These are phyloP conservation scores for Mortierella hygrophila DNA, from an alignment of 192 early-diverging fungal genomes.

Conservation along the genomic window DNA sequence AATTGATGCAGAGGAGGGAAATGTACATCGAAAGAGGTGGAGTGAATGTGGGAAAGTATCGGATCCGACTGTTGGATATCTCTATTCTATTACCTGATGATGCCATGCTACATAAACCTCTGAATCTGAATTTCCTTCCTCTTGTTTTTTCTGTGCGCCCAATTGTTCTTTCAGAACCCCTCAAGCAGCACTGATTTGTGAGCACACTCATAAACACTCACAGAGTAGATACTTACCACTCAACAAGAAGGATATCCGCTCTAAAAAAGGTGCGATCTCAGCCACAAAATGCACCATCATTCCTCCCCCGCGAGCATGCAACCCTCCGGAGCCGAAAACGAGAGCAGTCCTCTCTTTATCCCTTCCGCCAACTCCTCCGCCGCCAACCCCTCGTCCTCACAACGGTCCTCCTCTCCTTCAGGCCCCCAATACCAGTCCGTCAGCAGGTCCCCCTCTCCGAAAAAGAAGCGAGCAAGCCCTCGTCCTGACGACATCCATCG, in stretches of 20 bases:
- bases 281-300: constrained; percentile 32
- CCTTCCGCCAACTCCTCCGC: not conserved
- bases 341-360: constrained; percentile 20
- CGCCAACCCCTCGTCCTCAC: not conserved
- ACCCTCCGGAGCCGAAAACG: constrained; percentile 1
- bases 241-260: not conserved
- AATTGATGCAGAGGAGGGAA: not conserved
- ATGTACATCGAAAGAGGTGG: not conserved
- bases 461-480: not conserved
- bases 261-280: constrained; percentile 12
- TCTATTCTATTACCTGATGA: not conserved
- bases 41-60: not conserved
- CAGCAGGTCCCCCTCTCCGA: constrained; percentile 3
- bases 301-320: not conserved
- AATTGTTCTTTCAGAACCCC: not conserved
- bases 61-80: not conserved
- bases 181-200: not conserved
- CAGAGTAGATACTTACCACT: not conserved
- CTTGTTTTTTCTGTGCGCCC: not conserved
- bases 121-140: not conserved
- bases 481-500: not conserved
- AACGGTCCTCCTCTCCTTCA: constrained; percentile 1
- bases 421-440: constrained; percentile 8
- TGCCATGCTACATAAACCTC: not conserved
- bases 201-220: not conserved